Conservation (phyloP, 164 flowering plant species). For the Umbellularia californica region DNA sequence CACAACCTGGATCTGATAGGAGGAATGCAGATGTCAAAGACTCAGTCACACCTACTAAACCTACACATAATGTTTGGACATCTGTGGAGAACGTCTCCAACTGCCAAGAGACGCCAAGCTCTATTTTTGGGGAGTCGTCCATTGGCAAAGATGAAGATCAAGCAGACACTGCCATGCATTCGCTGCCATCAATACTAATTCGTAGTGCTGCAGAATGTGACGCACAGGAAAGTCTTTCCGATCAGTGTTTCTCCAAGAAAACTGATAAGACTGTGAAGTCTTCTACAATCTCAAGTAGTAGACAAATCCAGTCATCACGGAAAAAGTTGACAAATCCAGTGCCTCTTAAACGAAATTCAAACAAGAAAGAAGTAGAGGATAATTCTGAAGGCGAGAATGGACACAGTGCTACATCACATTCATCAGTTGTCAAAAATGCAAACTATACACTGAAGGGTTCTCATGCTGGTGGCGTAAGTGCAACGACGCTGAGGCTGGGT, state of each 20-base stretch:
- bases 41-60: constrained; percentile 21
- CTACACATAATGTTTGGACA: constrained; percentile 28
- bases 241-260: constrained; percentile 4
- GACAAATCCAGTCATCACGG: constrained; percentile 1
- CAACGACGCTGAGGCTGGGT: constrained; percentile 60
- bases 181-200: constrained; percentile 51
- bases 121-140: constrained; percentile 19
- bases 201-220: constrained; percentile 93
- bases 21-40: constrained; percentile 14
- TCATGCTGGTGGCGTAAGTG: constrained; percentile 23
- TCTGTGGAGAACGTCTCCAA: constrained; percentile 23
- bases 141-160: constrained; percentile 17
- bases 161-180: constrained; percentile 17
- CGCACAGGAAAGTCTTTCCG: constrained; percentile 46
- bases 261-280: constrained; percentile 14
- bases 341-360: constrained; percentile 6
- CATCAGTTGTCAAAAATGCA: not conserved
- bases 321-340: constrained; percentile 17
- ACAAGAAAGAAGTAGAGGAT: not conserved
- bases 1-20: constrained; percentile 25
- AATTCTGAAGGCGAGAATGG: not conserved
- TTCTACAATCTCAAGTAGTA: constrained; percentile 12
- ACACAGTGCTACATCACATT: not conserved
- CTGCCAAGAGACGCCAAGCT: constrained; percentile 25
- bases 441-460: constrained; percentile 16